Base-by-base conservation (phyloP, 495 filamentous ascomycete genomes). In the Evansstolkia leycettana region DNA sequence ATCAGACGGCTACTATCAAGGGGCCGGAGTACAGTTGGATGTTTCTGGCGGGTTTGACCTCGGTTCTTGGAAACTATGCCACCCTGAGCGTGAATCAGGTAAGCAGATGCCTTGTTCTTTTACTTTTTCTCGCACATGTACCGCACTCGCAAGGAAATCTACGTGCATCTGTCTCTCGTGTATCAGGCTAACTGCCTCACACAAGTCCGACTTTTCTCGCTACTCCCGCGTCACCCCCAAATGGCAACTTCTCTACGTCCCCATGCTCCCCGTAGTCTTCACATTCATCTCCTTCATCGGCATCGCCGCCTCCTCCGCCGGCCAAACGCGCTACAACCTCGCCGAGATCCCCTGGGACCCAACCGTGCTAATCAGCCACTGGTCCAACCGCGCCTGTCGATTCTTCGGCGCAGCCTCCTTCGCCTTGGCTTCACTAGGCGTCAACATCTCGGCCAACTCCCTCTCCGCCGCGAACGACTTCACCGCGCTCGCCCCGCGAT, bases 401-500 rank as follows among this genome's bases (percentile, higher is more conserved):
- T 73, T 68, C 51, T 70, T 73, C 23, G 67, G 48, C 37, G 67
- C 58, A 43, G 64, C 51, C 12, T 57, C 62, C 6, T 64, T 65
- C 27, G 71, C 60, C 17, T 56, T 69, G 7, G 64, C 65, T 1
- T 60, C 60, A 0, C 31, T 69, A 10, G 64, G 64, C 7, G 61
- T 64, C 20, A 80, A 82, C 51, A 68, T 82, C 41, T 76, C 73
- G 1, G 76, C 76, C 19, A 82, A 82, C 42, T 71, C 71, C 12
- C 65, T 80, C 35, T 75, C 69, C 8, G 73, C 68, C 7, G 72
- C 77, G 15, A 80, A 82, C 49, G 77, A 82, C 43, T 60, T 80
- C 28, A 69, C 65, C 28, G 67, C 65, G 7, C 61, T 82, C 0
- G 68, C 65, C 33, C 77, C 77, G 7, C 54, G 59, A 32, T 75